Evolutionary conservation across 1,139 yeast genomes (phyloP).

Genomic region (Zhuliangozyma parablackwelliae): DNA sequence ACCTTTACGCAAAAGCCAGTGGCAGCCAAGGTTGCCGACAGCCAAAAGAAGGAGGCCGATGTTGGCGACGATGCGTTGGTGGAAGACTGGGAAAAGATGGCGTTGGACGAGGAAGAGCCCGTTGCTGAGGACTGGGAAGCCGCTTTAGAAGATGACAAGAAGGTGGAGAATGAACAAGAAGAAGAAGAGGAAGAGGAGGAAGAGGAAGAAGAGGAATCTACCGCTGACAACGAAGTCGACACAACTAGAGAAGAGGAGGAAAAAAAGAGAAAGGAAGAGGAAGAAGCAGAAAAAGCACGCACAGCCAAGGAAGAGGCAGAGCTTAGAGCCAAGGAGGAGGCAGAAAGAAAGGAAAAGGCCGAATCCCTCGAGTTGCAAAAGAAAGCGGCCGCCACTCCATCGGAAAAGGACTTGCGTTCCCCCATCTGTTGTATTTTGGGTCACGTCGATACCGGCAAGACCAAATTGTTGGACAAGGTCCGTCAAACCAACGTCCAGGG

Average conservation of each 20-base stretch:
- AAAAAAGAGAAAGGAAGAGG: conserved; percentile 14
- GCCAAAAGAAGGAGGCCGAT: conserved; percentile 20
- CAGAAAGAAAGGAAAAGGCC: conserved; percentile 1
- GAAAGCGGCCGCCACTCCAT: conserved; percentile 13
- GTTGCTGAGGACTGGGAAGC: conserved; percentile 47
- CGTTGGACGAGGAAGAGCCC: conserved; percentile 48
- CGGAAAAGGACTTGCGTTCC: conserved; percentile 70
- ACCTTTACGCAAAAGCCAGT: conserved; percentile 25
- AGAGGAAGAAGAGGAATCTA: conserved; percentile 15
- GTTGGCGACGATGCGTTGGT: conserved; percentile 50
- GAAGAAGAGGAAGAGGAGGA: conserved; percentile 20
- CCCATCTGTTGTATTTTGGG: conserved; percentile 99
- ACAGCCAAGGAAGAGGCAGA: conserved; percentile 1
- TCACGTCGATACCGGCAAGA: conserved; percentile 99
- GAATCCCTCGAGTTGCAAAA: not conserved
- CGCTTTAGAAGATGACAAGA: conserved; percentile 24
- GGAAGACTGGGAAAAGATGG: conserved; percentile 68
- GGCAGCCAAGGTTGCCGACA: conserved; percentile 13
- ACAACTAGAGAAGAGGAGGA: conserved; percentile 17
- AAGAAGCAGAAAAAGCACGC: no score
- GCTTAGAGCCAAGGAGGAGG: conserved; percentile 1
- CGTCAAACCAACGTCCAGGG: conserved; percentile 99
- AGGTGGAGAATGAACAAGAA: conserved; percentile 18
- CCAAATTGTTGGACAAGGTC: conserved; percentile 89
- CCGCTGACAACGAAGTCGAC: conserved; percentile 5